Conservation (phyloP, 257 asterid genomes). For the Rubia yunnanensis region DNA sequence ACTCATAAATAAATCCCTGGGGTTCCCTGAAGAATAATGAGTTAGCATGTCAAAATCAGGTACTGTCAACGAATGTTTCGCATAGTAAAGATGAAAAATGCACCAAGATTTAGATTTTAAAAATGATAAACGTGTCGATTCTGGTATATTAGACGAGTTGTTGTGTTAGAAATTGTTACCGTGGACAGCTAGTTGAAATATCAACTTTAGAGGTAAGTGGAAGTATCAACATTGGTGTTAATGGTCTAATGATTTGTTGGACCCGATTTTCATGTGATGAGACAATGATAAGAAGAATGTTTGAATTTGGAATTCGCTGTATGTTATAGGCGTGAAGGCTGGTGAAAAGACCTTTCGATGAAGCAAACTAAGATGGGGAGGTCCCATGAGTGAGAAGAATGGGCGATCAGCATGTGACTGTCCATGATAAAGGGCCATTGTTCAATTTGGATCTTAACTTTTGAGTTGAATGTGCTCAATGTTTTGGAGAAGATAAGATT, state of each 20-base stretch:
- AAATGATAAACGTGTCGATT: not conserved
- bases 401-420: not conserved
- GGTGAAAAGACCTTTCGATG: not conserved
- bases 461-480: not conserved
- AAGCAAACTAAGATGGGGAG: not conserved
- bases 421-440: not conserved
- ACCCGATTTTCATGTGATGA: not conserved
- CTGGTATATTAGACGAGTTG: not conserved
- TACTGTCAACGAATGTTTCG: not conserved
- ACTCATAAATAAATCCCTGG: constrained; percentile 49
- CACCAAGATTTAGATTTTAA: too few species aligned
- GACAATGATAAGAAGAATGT: not conserved
- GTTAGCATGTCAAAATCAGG: not conserved
- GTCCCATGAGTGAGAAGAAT: not conserved
- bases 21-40: constrained; percentile 42
- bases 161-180: not conserved
- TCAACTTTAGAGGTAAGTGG: not conserved
- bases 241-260: not conserved
- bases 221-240: not conserved
- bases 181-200: not conserved
- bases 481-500: not conserved
- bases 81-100: not conserved
- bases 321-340: not conserved
- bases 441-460: not conserved
- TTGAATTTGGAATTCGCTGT: not conserved